These are phyloP conservation scores for Schizosaccharomyces japonicus DNA, from an alignment of 805 yeast species.

Conservation along the genomic window DNA sequence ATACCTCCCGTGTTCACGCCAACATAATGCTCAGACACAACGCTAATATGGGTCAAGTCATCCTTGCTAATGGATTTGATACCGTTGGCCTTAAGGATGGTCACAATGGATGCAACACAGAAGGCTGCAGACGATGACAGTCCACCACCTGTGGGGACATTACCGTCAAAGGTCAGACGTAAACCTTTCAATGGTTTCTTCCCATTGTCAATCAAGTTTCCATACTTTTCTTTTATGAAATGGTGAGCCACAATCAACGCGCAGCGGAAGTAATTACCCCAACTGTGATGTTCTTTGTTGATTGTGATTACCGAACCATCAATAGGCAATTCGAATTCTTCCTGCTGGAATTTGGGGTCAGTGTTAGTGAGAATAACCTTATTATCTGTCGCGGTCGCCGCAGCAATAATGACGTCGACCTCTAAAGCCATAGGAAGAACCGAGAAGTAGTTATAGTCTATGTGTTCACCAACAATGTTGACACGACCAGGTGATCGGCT, in stretches of 20 bases:
- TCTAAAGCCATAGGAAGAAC: constrained; percentile 56
- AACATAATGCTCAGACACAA: constrained; percentile 42
- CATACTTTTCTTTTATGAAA: constrained; percentile 18
- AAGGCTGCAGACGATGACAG: constrained; percentile 51
- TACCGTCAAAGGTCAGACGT: constrained; percentile 32
- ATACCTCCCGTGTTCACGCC: constrained; percentile 63
- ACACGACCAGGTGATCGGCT: constrained; percentile 52
- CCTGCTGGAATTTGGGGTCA: constrained; percentile 13
- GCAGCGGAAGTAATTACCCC: constrained; percentile 51
- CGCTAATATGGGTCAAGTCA: constrained; percentile 35
- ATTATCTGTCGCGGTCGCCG: constrained; percentile 10
- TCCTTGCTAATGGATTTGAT: constrained; percentile 21
- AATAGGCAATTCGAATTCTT: constrained; percentile 9
- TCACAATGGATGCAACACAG: constrained; percentile 38
- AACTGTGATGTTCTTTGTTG: constrained; percentile 27
- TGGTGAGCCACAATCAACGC: constrained; percentile 37
- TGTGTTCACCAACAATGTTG: constrained; percentile 51
- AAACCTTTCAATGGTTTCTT: constrained; percentile 22
- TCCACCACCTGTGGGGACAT: constrained; percentile 52
- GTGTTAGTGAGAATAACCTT: constrained; percentile 18
- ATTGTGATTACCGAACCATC: constrained; percentile 18
- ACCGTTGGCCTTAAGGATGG: constrained; percentile 23
- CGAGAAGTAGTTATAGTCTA: constrained; percentile 43
- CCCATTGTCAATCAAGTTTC: background rate
- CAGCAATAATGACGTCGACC: constrained; percentile 35